Evolutionary conservation across 495 filamentous ascomycete genomes (phyloP), one percentile per base, ranked within the genome.

Genomic region (Darksidea phi): DNA sequence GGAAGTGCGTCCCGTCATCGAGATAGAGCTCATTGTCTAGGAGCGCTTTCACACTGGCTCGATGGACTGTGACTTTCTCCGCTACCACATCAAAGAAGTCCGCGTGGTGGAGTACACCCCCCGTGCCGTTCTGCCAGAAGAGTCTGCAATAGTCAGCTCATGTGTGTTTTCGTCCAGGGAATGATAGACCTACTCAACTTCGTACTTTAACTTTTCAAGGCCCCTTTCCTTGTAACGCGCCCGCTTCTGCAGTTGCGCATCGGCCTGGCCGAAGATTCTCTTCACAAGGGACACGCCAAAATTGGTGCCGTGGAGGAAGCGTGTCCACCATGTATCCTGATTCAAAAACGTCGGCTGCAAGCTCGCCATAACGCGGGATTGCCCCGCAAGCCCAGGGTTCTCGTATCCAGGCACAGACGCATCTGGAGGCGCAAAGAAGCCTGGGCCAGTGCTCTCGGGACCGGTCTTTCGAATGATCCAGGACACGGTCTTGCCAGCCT

Each of bases 81-180:
- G 48, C 13, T 10, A 50, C 48, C 7, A 50, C 18, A 23, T 50
- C 48, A 17, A 17, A 50, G 18, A 50, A 28, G 17, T 50, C 48
- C 13, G 48, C 48, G 28, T 50, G 48, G 23, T 50, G 48, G 4
- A 50, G 23, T 6, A 23, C 48, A 17, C 48, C 48, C 6, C 48
- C 48, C 4, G 48, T 12, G 23, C 28, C 28, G 23, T 50, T 50
- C 23, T 50, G 48, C 48, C 48, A 50, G 23, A 50, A 50, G 18
- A 50, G 11, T 4, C 48, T 17, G 17, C 18, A 7, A 13, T 23
- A 5, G 28, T 50, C n/a, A n/a, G n/a, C n/a, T n/a, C n/a, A n/a
- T n/a, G n/a, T n/a, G n/a, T n/a, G n/a, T n/a, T n/a, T n/a, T n/a
- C n/a, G n/a, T n/a, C n/a, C n/a, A n/a, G n/a, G n/a, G n/a, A n/a